Base-by-base conservation (phyloP, 1,284 basidiomycete species). In the Cutaneotrichosporon spelunceum region DNA sequence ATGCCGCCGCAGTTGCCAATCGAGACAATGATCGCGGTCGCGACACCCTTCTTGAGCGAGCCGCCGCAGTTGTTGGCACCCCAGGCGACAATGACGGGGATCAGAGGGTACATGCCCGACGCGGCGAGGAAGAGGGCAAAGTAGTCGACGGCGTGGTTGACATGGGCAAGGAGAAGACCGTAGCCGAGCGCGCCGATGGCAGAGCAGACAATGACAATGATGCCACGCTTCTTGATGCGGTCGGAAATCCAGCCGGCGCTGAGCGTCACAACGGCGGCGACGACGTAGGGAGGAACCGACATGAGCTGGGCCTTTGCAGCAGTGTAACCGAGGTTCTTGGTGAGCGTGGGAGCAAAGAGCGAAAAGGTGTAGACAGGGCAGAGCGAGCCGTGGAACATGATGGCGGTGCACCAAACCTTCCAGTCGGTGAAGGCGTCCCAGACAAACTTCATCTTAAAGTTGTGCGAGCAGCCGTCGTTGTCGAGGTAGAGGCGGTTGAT, bases 271-370 rank as follows among this genome's bases (percentile, higher is more conserved):
- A 73, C 59, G 16, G 75, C 71, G 8, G 75, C 72, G 50, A 72
- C 57, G 24, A 74, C 65, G 65, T 74, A 73, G 13, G 71, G 72
- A 11, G 72, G 72, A 21, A 68, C 69, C 21, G 64, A 66, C 67
- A 73, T 68, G 27, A 90, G 80, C 75, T 90, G 89, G n/a, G 88
- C 88, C 2, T 81, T 81, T 0, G 87, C 88, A 6, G 88, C 87
- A 11, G 79, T 78, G 77, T 82, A 90, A 5, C 88, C 87, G 33
- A 75, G 66, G 49, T 70, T 72, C 59, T 64, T 66, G 7, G 66
- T 62, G 44, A 77, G 65, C 11, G 74, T 79, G 30, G 76, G 73
- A 23, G 73, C 71, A 52, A 87, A 87, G 52, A 87, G 79, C 29
- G 85, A 81, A 65, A 86, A 82, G 13, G 83, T 82, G 63, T 86